Evolutionary conservation across 208 protist genomes (phyloP).

Genomic region (Trichomonas tenax): DNA sequence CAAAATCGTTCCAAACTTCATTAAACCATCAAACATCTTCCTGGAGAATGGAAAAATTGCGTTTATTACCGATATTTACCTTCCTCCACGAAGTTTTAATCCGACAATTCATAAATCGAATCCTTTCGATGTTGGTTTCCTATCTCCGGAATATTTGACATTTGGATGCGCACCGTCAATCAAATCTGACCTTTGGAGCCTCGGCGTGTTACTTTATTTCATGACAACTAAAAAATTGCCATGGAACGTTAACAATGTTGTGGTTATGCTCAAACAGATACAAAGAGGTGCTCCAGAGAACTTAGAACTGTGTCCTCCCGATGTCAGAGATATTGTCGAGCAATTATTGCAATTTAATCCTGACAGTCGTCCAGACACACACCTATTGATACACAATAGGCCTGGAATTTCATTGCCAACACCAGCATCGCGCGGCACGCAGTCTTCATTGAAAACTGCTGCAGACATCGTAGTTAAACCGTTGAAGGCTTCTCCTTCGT

Average conservation of each 20-base stretch:
- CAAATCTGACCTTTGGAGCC: neutral
- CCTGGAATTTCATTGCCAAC: too few species aligned
- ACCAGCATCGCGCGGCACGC: too few species aligned
- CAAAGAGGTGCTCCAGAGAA: neutral
- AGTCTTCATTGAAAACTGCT: too few species aligned
- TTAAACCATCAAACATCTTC: conserved; percentile 7
- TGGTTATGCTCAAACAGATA: neutral
- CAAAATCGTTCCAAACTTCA: neutral
- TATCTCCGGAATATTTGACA: neutral
- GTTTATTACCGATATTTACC: neutral
- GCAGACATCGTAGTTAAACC: too few species aligned
- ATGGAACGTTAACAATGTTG: neutral
- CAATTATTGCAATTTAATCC: neutral
- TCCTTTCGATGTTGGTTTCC: neutral
- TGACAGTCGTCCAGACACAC: neutral
- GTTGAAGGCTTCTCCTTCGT: too few species aligned
- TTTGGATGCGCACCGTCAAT: too few species aligned
- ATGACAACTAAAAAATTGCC: neutral
- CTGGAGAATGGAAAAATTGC: neutral
- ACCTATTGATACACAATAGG: too few species aligned
- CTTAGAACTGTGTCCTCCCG: neutral
- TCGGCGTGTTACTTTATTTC: neutral
- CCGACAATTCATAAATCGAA: neutral
- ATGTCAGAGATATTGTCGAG: neutral
- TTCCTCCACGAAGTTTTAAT: neutral